These are phyloP conservation scores for Epichloe brachyelytri DNA, from an alignment of 2,329 filamentous ascomycete genomes.

Conservation along the genomic window DNA sequence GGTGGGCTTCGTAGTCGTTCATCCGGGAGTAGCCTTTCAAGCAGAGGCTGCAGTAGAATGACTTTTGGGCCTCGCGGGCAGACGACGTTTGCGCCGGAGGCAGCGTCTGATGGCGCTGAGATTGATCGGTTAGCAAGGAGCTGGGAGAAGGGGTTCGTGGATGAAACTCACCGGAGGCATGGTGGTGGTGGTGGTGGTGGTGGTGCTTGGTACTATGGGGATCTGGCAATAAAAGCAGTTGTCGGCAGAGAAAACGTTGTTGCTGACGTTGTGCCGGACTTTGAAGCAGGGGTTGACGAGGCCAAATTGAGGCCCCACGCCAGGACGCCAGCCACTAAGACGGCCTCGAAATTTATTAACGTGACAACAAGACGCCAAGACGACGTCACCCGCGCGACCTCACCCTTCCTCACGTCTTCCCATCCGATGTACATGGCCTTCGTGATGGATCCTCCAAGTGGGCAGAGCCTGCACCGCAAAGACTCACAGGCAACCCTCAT, in stretches of 20 bases:
- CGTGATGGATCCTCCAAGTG: conserved; percentile 9
- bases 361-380: neutral
- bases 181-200: conserved; percentile 8
- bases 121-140: too few species aligned
- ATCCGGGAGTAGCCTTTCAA: conserved; percentile 89
- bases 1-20: conserved; percentile 92
- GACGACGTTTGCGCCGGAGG: conserved; percentile 45
- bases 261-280: too few species aligned
- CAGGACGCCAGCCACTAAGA: neutral
- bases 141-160: too few species aligned
- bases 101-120: conserved; percentile 42
- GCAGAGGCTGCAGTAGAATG: conserved; percentile 79
- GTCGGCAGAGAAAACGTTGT: too few species aligned
- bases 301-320: neutral
- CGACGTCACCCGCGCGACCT: neutral
- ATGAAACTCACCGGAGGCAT: conserved; percentile 42
- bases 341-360: neutral
- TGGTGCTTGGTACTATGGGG: neutral
- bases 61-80: conserved; percentile 63
- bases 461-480: conserved; percentile 14
- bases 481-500: conserved; percentile 43
- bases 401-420: neutral
- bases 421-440: neutral
- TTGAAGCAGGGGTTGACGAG: too few species aligned
- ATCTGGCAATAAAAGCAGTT: too few species aligned